These are phyloP conservation scores for Diutina rugosa DNA, from an alignment of 1,139 yeast species.

Conservation along the genomic window DNA sequence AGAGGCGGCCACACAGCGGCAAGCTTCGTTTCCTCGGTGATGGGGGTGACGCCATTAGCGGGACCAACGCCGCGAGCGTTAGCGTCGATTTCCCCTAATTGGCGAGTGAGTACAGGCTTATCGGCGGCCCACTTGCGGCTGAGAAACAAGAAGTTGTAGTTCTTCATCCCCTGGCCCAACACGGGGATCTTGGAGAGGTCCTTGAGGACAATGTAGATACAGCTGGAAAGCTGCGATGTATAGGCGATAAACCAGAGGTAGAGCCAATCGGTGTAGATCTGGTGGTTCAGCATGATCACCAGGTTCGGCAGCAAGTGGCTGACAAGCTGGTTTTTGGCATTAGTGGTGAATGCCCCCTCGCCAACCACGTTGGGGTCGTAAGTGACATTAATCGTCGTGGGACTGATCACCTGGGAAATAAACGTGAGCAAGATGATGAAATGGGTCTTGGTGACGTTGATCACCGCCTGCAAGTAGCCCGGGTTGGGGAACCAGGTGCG, in stretches of 20 bases:
- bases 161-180: conserved; percentile 79
- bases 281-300: conserved; percentile 73
- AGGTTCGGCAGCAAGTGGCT: conserved; percentile 35
- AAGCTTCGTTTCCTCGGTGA: conserved; percentile 15
- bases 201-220: conserved; percentile 66
- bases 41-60: conserved; percentile 26
- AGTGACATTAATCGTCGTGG: conserved; percentile 28
- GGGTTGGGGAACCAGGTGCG: conserved; percentile 8
- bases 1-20: conserved; percentile 9
- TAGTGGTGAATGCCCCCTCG: conserved; percentile 8
- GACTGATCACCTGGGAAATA: conserved; percentile 27
- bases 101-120: conserved; percentile 42
- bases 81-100: conserved; percentile 43
- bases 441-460: conserved; percentile 35
- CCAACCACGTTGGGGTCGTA: conserved; percentile 19
- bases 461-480: conserved; percentile 18
- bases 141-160: conserved; percentile 67
- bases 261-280: conserved; percentile 91
- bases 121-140: conserved; percentile 80
- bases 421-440: conserved; percentile 36
- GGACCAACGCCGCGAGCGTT: conserved; percentile 40
- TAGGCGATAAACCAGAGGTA: conserved; percentile 82
- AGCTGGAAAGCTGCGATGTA: conserved; percentile 46
- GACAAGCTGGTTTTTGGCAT: conserved; percentile 14
- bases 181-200: conserved; percentile 66